Evolutionary conservation across 495 filamentous ascomycete species (phyloP).

Genomic region (Durotheca rogersii): DNA sequence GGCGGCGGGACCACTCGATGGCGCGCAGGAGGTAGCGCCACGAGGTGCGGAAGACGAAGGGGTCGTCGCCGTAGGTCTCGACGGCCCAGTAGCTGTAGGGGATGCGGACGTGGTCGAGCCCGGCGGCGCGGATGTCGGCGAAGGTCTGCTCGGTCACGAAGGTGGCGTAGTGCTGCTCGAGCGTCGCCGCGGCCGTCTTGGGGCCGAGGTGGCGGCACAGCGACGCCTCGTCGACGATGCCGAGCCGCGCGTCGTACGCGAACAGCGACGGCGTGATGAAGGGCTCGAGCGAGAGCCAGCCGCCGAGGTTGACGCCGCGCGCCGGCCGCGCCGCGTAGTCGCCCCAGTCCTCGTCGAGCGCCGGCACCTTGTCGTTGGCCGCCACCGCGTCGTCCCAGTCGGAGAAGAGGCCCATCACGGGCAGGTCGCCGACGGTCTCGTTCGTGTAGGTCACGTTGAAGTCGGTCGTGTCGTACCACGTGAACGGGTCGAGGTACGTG

Average conservation of each 20-base stretch:
- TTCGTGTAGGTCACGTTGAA: constrained; percentile 95
- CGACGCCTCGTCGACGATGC: constrained; percentile 87
- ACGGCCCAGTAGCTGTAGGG: constrained; percentile 96
- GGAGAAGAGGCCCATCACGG: constrained; percentile 85
- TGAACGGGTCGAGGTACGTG: constrained; percentile 82
- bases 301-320: constrained; percentile 88
- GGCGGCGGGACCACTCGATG: constrained; percentile 91
- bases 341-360: constrained; percentile 69
- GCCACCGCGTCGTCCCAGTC: constrained; percentile 81
- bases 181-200: constrained; percentile 54
- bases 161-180: constrained; percentile 88
- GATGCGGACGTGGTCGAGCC: constrained; percentile 94
- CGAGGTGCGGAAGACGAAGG: constrained; percentile 80
- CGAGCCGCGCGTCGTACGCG: constrained; percentile 60
- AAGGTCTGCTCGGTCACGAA: constrained; percentile 86
- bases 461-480: constrained; percentile 87
- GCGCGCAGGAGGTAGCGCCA: constrained; percentile 94
- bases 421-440: constrained; percentile 77
- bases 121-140: constrained; percentile 78
- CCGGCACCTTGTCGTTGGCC: constrained; percentile 77
- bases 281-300: constrained; percentile 92
- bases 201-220: constrained; percentile 68
- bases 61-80: constrained; percentile 78
- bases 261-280: constrained; percentile 96
- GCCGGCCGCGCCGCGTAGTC: constrained; percentile 79